Evolutionary conservation across 148 eudicot genomes (phyloP), one percentile per base, ranked within the genome.

Genomic region (Gaultheria prostrata): DNA sequence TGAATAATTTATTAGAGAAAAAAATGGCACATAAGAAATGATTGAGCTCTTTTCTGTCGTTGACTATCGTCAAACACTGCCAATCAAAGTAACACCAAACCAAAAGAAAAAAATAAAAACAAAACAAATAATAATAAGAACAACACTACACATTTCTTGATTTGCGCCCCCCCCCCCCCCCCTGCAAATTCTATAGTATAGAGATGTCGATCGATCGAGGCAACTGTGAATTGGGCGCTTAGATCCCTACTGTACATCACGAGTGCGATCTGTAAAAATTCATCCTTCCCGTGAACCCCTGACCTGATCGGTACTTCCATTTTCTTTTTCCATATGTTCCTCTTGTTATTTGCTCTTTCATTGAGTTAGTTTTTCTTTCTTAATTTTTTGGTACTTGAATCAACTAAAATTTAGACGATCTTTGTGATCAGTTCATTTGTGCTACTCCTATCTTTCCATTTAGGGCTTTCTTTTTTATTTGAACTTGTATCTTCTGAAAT

Each of bases 61-160:
- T 90, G 90, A 89, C 89, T 84, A 86, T 82, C 80, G 87, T 85
- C 90, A 84, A 88, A 86, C 86, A 32, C 77, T 69, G 65, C 48
- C 87, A 15, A 21, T 28, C 57, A 80, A 49, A 6, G 49, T 20
- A 50, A 43, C 79, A 28, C 77, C 69, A 70, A 71, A 51, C 74
- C 69, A 86, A 82, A 21, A 14, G 12, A 21, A 35, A 33, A 8
- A 3, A 3, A 30, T 1, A 21, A n/a, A 76, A 48, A 77, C 50
- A 8, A 71, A 33, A 53, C 83, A 80, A 32, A 83, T 6, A 83
- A 69, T 82, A 77, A 0, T 43, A 65, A 39, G 43, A 39, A 39
- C 5, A 39, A 39, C 6, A 39, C 0, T 6, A 39, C 43, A 6
- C 72, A 21, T 73, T 56, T 39, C 12, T 39, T 39, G 5, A 39